A percentile compares a stretch with the other conserved stretches of the same genome.
Evolutionary conservation across 139 green algal species (phyloP).

Genomic region (Micromonas pusilla): DNA sequence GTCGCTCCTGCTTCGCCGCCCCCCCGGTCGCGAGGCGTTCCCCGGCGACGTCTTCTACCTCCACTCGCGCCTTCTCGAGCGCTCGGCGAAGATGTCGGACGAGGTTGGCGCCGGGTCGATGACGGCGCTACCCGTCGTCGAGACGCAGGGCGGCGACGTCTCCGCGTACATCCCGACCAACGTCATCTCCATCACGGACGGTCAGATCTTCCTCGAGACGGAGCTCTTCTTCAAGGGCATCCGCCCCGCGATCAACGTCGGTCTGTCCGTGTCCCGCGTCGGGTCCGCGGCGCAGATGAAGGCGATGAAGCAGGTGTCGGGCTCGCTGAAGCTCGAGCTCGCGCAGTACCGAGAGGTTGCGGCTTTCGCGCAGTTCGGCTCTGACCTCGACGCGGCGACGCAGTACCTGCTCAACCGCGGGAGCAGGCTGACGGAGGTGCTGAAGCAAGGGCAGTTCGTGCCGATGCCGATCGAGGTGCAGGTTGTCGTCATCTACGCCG

Average conservation of each 20-base stretch:
- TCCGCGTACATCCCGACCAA: slow-evolving; percentile 88
- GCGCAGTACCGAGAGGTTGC: slow-evolving; percentile 84
- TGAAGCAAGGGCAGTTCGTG: slow-evolving; percentile 84
- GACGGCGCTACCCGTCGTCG: slow-evolving; percentile 80
- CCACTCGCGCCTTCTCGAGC: slow-evolving; percentile 75
- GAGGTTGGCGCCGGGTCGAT: slow-evolving; percentile 60
- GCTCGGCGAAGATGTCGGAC: slow-evolving; percentile 54
- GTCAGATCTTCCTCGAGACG: slow-evolving; percentile 84
- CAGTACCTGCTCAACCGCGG: slow-evolving; percentile 81
- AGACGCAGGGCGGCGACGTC: slow-evolving; percentile 70
- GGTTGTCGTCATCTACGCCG: slow-evolving; percentile 43
- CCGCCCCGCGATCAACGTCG: slow-evolving; percentile 81
- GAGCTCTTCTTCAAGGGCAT: slow-evolving; percentile 87
- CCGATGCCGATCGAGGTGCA: slow-evolving; percentile 79
- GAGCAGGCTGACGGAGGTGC: slow-evolving; percentile 57
- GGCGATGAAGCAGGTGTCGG: slow-evolving; percentile 79
- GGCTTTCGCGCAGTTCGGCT: slow-evolving; percentile 85
- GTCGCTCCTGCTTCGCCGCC: slow-evolving; percentile 78
- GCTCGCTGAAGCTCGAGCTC: slow-evolving; percentile 68
- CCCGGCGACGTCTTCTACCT: slow-evolving; percentile 87
- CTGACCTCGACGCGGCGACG: slow-evolving; percentile 77
- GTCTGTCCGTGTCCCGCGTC: slow-evolving; percentile 75
- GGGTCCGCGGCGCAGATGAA: slow-evolving; percentile 78
- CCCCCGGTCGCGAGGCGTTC: slow-evolving; percentile 81
- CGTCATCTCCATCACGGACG: slow-evolving; percentile 87